These are phyloP conservation scores for Gypsophila paniculata DNA, from an alignment of 179 eudicot species.

Conservation along the genomic window DNA sequence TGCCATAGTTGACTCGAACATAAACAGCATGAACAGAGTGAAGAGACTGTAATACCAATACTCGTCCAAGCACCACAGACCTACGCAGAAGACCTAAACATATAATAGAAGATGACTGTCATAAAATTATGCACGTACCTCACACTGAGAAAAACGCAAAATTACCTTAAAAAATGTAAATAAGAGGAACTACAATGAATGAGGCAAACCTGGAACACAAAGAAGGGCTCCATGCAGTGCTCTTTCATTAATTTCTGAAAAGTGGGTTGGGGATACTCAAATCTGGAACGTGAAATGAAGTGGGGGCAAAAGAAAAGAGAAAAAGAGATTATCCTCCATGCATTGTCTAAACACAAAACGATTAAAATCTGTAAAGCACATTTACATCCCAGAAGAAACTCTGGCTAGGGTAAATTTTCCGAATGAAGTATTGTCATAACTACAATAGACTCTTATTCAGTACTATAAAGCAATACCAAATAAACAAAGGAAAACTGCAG, in stretches of 20 bases:
- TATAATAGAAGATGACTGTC: slow-evolving; percentile 7
- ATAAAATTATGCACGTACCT: not conserved
- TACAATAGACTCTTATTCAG: no score
- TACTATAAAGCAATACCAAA: not conserved
- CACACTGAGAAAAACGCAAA: slow-evolving; percentile 4
- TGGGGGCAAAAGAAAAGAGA: not conserved
- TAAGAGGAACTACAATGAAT: slow-evolving; percentile 1
- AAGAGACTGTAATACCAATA: slow-evolving; percentile 97
- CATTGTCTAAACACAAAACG: not conserved
- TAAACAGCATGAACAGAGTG: slow-evolving; percentile 87
- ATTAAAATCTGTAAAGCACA: not conserved
- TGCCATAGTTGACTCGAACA: slow-evolving; percentile 99
- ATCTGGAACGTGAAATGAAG: slow-evolving; percentile 43
- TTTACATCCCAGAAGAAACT: not conserved
- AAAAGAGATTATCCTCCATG: not conserved
- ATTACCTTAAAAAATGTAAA: not conserved
- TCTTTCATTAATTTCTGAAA: slow-evolving; percentile 97
- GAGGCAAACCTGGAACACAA: slow-evolving; percentile 86
- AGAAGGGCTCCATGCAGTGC: slow-evolving; percentile 98
- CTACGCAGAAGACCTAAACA: slow-evolving; percentile 91
- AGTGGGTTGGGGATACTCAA: slow-evolving; percentile 99
- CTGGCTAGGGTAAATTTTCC: not conserved
- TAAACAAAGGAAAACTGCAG: not conserved
- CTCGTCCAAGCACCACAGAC: slow-evolving; percentile 98
- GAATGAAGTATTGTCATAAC: not conserved